Evolutionary conservation across 306 rosid genomes (phyloP).

Genomic region (Oxytropis ochrocephala): DNA sequence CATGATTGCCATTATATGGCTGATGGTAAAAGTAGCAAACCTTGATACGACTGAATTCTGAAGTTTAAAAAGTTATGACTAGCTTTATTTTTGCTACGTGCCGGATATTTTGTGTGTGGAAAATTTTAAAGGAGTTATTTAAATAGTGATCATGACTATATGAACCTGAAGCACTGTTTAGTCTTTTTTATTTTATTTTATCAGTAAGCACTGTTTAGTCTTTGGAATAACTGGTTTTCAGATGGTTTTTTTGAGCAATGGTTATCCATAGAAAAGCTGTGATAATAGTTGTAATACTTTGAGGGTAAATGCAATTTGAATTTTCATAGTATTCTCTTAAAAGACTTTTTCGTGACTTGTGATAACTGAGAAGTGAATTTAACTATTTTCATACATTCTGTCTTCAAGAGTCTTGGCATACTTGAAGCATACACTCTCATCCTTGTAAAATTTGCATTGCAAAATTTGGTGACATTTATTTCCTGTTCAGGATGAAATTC

Average conservation of each 20-base stretch:
- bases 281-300: neutral
- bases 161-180: neutral
- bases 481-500: slow-evolving; percentile 84
- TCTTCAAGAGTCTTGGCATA: slow-evolving; percentile 1
- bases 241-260: neutral
- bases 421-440: slow-evolving; percentile 9
- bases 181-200: too few relatives aligned
- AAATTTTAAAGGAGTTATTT: neutral
- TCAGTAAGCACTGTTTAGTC: too few relatives aligned
- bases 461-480: slow-evolving; percentile 17
- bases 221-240: neutral
- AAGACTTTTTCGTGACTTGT: neutral
- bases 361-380: neutral
- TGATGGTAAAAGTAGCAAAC: neutral
- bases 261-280: neutral
- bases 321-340: neutral
- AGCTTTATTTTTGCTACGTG: neutral
- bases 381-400: neutral
- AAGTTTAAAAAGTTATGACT: neutral
- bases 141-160: neutral
- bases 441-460: slow-evolving; percentile 5
- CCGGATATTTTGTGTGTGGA: neutral
- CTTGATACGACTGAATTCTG: neutral
- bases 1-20: neutral
- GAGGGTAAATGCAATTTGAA: neutral